Evolutionary conservation across 2,329 filamentous ascomycete genomes (phyloP), one percentile per base, ranked within the genome.

Genomic region (Aspergillus terreus): DNA sequence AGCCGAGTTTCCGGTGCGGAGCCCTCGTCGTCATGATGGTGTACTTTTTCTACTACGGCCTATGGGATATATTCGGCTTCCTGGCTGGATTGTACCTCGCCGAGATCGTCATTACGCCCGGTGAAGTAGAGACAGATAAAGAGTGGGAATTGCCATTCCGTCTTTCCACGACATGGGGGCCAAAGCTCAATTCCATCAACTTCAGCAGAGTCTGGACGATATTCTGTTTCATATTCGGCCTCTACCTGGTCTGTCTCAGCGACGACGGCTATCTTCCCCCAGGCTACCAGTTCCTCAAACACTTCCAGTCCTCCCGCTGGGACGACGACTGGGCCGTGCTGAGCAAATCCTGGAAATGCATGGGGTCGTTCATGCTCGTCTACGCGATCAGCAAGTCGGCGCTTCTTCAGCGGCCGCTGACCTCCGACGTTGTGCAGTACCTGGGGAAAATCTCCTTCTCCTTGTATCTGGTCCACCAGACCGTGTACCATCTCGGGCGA

Each of bases 401-500:
- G 3, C n/a, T 41, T 4, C 49, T 64, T 3, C 62, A 63, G 46
- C 15, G 25, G 10, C 59, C 58, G 9, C 49, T 64, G 33, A 56
- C 48, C 4, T 57, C 58, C 7, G 45, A 48, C 1, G 46, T 59
- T 7, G 50, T 61, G 12, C 63, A 63, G 44, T 67, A 66, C 44
- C 52, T 68, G 17, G 65, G 65, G 9, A 56, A 61, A 25, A 64
- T 68, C 11, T 66, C 63, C 2, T 68, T 66, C 46, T 60, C 65
- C n/a, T 50, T 68, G 32, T 68, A 68, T 43, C 47, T 68, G 21
- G 51, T 63, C 11, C 65, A 68, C 30, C 56, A 58, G 42, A 42
- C 56, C 1, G 51, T 61, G 6, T 63, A 60, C 25, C 55, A 57
- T 47, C 32, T 59, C 19, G 47, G 51, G 32, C 44, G 54, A 15